A percentile compares a stretch with the other conserved stretches of the same genome.
These are phyloP conservation scores for Aspergillus sp. DNA, from an alignment of 2,329 filamentous ascomycete species.

Conservation along the genomic window DNA sequence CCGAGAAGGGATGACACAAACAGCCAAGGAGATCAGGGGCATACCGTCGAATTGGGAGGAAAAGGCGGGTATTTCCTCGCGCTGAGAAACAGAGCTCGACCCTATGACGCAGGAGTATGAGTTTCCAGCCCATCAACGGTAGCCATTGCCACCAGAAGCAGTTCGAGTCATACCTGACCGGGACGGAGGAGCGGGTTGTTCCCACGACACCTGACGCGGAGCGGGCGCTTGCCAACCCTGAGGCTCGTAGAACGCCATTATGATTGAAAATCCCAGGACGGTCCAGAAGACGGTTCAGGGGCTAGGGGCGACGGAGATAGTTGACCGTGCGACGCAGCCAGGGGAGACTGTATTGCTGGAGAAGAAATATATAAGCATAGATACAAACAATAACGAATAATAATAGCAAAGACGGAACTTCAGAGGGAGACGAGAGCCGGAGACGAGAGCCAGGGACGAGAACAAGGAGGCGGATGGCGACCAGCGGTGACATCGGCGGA, in stretches of 20 bases:
- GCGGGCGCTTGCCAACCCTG: constrained; percentile 51
- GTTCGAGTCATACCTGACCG: constrained; percentile 52
- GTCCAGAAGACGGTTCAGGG: constrained; percentile 14
- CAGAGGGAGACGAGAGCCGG: constrained; percentile 1
- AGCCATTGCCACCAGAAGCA: too few species aligned
- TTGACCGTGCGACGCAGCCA: constrained; percentile 15
- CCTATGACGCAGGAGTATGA: constrained; percentile 38
- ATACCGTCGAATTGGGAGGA: constrained; percentile 82
- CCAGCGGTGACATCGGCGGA: constrained; percentile 9
- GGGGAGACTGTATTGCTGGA: constrained; percentile 11
- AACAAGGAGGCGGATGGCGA: constrained; percentile 6
- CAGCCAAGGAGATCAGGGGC: constrained; percentile 19
- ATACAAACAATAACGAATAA: too few species aligned
- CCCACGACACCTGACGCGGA: constrained; percentile 59
- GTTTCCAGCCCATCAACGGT: constrained; percentile 2
- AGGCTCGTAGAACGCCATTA: constrained; percentile 63
- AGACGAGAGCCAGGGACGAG: constrained; percentile 2
- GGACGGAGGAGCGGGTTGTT: constrained; percentile 61
- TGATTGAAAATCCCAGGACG: constrained; percentile 16
- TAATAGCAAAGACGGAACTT: too few species aligned
- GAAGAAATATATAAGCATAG: constrained; percentile 13
- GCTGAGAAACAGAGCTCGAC: constrained; percentile 63
- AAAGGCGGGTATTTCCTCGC: constrained; percentile 70
- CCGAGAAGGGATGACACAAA: constrained; percentile 4
- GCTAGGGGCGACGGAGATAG: constrained; percentile 12